Conservation (phyloP, 2,329 filamentous ascomycete genomes). For the Myriosclerotinia curreyana region DNA sequence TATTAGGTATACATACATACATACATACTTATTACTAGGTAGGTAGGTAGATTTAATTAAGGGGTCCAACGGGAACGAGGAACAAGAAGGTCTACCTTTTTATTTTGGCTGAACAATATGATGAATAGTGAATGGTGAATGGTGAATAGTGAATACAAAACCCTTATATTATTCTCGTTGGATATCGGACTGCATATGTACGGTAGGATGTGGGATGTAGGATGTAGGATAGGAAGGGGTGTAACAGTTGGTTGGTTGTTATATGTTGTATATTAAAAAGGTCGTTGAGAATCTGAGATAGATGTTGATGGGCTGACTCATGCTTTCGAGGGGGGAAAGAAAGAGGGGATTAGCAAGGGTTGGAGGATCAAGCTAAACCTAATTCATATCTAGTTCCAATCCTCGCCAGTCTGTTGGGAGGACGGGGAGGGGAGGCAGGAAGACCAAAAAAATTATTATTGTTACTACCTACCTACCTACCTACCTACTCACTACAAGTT, state of each 20-base stretch:
- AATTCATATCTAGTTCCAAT: constrained; percentile 10
- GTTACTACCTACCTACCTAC: too few species aligned
- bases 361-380: not conserved
- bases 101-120: not conserved
- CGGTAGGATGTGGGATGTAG: too few species aligned
- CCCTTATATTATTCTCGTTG: not conserved
- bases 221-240: not conserved
- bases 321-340: constrained; percentile 1
- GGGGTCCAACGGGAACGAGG: constrained; percentile 11
- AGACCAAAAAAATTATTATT: constrained; percentile 17
- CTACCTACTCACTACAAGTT: not conserved
- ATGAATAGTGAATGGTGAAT: too few species aligned
- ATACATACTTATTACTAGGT: too few species aligned
- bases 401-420: constrained; percentile 22
- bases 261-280: too few species aligned
- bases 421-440: too few species aligned
- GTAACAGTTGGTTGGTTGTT: constrained; percentile 5
- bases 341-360: constrained; percentile 1
- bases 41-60: too few species aligned
- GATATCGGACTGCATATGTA: not conserved
- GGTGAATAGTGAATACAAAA: not conserved
- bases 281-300: constrained; percentile 21
- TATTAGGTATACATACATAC: too few species aligned
- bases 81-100: too few species aligned
- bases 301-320: not conserved